Evolutionary conservation across 2,329 filamentous ascomycete genomes (phyloP).

Genomic region (Chaetomiaceae sp.): DNA sequence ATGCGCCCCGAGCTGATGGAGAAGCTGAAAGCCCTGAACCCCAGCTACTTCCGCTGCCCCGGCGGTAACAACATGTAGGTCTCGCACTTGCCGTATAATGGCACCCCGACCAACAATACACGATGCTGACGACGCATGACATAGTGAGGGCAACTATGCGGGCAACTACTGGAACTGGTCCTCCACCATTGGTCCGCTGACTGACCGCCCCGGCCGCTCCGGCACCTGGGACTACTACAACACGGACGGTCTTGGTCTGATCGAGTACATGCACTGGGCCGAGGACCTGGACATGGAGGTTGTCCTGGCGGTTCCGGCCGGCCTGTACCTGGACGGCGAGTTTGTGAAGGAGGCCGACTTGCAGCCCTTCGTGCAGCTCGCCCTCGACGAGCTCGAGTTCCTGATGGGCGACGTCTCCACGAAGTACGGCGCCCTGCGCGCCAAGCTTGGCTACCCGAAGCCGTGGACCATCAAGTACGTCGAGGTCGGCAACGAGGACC

Average conservation of each 20-base stretch:
- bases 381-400: conserved; percentile 58
- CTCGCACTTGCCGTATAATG: not conserved
- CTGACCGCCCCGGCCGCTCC: conserved; percentile 48
- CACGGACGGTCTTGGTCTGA: conserved; percentile 54
- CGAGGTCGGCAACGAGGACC: conserved; percentile 64
- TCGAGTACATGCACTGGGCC: conserved; percentile 57
- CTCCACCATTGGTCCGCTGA: conserved; percentile 47
- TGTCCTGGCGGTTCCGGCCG: conserved; percentile 53
- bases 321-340: conserved; percentile 49
- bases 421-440: conserved; percentile 50
- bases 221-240: conserved; percentile 56
- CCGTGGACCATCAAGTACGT: conserved; percentile 57
- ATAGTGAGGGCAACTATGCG: conserved; percentile 37
- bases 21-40: conserved; percentile 5
- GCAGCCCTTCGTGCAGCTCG: conserved; percentile 51
- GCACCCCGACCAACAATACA: not conserved
- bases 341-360: conserved; percentile 47
- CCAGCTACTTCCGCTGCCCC: conserved; percentile 57
- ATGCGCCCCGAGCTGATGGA: conserved; percentile 6
- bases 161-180: conserved; percentile 44
- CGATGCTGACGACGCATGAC: no score
- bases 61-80: conserved; percentile 54
- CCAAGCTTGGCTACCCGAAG: conserved; percentile 53
- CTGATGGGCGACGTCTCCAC: conserved; percentile 42
- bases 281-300: conserved; percentile 53